Evolutionary conservation across 306 rosid species (phyloP).

Genomic region (Delonix regia): DNA sequence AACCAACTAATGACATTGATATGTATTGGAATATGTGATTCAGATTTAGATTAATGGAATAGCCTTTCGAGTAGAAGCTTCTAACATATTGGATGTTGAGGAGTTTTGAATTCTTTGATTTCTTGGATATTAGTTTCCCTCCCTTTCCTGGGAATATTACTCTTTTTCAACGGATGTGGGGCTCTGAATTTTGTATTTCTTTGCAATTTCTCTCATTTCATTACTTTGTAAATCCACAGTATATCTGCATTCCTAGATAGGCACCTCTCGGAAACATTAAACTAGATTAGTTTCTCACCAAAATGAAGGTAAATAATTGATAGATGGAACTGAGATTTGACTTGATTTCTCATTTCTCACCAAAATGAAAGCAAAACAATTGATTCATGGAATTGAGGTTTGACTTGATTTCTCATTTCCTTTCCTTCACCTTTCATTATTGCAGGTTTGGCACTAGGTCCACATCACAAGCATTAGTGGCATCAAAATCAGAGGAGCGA

Average conservation of each 20-base stretch:
- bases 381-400: background rate
- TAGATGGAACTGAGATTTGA: background rate
- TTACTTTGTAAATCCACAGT: background rate
- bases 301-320: background rate
- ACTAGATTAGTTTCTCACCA: background rate
- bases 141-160: too few relatives aligned
- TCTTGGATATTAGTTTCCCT: background rate
- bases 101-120: background rate
- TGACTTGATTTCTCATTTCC: background rate
- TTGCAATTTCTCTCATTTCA: background rate
- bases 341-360: background rate
- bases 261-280: background rate
- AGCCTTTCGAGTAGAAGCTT: constrained; percentile 3
- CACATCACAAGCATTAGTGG: constrained; percentile 49
- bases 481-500: constrained; percentile 61
- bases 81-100: background rate
- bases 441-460: constrained; percentile 68
- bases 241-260: background rate
- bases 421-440: background rate
- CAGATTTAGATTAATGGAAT: background rate
- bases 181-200: background rate
- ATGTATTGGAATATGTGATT: background rate
- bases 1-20: background rate
- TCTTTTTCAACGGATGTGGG: too few relatives aligned
- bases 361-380: background rate